Evolutionary conservation across 116 monocot species (phyloP).

Genomic region (Dioscorea cayenensis): DNA sequence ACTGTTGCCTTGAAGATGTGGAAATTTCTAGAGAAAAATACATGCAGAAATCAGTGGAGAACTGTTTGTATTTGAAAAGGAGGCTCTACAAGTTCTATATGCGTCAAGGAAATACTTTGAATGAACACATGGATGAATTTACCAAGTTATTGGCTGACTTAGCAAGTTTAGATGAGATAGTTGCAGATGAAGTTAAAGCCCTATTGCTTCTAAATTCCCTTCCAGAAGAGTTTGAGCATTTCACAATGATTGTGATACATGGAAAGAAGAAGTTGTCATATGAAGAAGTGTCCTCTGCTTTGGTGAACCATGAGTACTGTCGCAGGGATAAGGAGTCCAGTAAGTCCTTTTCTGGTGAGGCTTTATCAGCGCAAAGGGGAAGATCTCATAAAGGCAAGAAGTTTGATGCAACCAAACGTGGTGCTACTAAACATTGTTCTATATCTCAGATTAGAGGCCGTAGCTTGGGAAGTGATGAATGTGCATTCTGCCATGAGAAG

Average conservation of each 20-base stretch:
- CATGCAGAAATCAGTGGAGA: background rate
- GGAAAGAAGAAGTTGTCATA: background rate
- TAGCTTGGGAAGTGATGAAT: background rate
- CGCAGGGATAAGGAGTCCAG: no score
- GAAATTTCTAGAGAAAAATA: no score
- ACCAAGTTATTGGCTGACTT: background rate
- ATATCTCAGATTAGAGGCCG: background rate
- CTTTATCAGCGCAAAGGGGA: no score
- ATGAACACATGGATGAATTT: background rate
- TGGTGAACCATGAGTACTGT: background rate
- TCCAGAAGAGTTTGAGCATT: background rate
- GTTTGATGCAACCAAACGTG: background rate
- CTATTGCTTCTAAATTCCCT: conserved; percentile 1
- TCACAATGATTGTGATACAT: background rate
- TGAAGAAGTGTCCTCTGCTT: background rate
- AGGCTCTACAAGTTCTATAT: background rate
- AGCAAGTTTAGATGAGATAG: background rate
- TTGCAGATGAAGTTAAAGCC: background rate
- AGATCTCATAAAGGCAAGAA: background rate
- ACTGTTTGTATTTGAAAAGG: background rate
- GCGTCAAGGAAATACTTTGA: background rate
- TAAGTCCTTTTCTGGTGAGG: no score
- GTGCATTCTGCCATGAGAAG: background rate
- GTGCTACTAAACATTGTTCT: background rate
- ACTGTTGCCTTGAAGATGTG: background rate